A percentile compares a stretch with the other conserved stretches of the same genome.
phyloP scores from a whole-genome alignment of 1,139 yeast species.

The Candida neerlandica region DNA sequence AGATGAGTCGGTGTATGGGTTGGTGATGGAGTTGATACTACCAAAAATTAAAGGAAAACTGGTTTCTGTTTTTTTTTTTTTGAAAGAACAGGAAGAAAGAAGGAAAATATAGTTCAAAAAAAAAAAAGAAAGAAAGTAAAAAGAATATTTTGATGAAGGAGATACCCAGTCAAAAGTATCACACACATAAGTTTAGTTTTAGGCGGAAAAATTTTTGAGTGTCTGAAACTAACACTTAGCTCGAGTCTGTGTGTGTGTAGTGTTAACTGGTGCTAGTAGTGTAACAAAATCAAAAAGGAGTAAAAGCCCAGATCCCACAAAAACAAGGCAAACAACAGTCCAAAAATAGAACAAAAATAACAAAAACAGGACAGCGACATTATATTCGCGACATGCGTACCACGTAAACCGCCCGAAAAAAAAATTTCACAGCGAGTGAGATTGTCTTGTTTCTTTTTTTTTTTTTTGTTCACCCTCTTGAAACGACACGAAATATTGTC shows the following conservation, averaged over 20 bases:
- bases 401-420: too few species aligned
- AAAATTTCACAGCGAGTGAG: too few species aligned
- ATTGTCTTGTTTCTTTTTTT: too few species aligned
- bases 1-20: neutral
- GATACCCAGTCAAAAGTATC: neutral
- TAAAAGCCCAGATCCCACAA: neutral
- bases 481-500: too few species aligned
- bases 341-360: neutral
- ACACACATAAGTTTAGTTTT: neutral
- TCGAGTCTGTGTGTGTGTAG: neutral
- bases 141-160: neutral
- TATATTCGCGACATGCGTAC: too few species aligned
- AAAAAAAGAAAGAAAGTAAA: neutral
- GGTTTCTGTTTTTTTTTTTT: neutral
- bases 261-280: neutral
- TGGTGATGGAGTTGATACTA: neutral
- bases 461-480: too few species aligned
- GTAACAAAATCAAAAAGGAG: slow-evolving; percentile 3
- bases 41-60: neutral
- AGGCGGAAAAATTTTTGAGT: neutral
- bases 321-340: neutral
- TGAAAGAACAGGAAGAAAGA: too few species aligned
- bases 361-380: neutral
- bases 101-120: neutral
- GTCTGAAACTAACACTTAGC: neutral